Conservation (phyloP, 306 rosid species). For the Begonia masoniana region DNA sequence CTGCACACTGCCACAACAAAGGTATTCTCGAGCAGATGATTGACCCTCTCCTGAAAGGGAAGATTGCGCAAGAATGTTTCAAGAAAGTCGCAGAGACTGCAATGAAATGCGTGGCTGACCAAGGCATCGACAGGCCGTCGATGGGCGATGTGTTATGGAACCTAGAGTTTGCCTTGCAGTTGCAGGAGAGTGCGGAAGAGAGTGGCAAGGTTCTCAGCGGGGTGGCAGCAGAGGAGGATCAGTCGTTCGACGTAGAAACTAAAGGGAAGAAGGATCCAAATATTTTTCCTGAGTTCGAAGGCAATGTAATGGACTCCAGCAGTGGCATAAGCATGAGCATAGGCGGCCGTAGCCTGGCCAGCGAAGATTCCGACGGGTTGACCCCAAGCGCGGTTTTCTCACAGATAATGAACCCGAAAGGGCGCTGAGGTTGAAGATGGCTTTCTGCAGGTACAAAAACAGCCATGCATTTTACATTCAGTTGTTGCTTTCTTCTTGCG, state of each 20-base stretch:
- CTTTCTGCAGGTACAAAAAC: neutral
- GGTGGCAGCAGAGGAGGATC: constrained; percentile 39
- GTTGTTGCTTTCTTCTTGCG: too few relatives aligned
- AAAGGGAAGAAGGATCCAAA: constrained; percentile 68
- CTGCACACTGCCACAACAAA: constrained; percentile 83
- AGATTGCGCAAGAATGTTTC: constrained; percentile 83
- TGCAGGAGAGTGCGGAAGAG: constrained; percentile 96
- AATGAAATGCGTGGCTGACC: constrained; percentile 93
- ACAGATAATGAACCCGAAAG: constrained; percentile 98
- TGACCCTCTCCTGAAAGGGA: constrained; percentile 85
- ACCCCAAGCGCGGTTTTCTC: constrained; percentile 98
- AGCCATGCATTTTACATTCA: too few relatives aligned
- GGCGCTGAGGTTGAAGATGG: constrained; percentile 44
- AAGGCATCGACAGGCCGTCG: constrained; percentile 94
- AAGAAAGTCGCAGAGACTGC: constrained; percentile 95
- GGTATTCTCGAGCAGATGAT: constrained; percentile 72
- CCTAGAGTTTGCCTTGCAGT: constrained; percentile 96
- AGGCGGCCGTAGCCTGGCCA: constrained; percentile 95
- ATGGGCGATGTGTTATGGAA: constrained; percentile 99
- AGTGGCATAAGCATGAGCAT: constrained; percentile 93
- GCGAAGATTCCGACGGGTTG: constrained; percentile 91
- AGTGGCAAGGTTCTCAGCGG: constrained; percentile 43
- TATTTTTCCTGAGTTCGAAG: constrained; percentile 33
- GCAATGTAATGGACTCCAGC: constrained; percentile 76
- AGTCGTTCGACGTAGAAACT: constrained; percentile 16